A percentile compares a stretch with the other conserved stretches of the same genome.
phyloP scores from a whole-genome alignment of 768 basidiomycete genomes.

The Rhodotorula taiwanensis region DNA sequence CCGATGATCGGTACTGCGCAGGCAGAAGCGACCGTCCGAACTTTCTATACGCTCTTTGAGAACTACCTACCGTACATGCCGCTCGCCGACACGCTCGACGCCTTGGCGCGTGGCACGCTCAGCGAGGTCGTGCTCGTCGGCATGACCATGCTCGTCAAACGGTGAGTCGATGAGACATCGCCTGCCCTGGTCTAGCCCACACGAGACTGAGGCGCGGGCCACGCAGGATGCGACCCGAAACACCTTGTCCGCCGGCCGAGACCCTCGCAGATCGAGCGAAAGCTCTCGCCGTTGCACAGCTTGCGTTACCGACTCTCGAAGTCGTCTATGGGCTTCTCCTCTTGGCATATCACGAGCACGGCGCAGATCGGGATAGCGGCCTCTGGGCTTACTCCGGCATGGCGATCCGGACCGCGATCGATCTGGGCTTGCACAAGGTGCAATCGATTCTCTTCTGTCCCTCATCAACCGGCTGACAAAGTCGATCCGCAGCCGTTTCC shows the following conservation, averaged over 20 bases:
- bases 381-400: slow-evolving; percentile 38
- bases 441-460: no score
- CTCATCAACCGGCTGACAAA: no score
- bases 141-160: background rate
- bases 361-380: slow-evolving; percentile 38
- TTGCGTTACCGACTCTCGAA: slow-evolving; percentile 38
- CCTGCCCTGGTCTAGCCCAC: no score
- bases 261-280: slow-evolving; percentile 36
- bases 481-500: slow-evolving; percentile 35
- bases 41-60: slow-evolving; percentile 6
- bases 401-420: slow-evolving; percentile 39
- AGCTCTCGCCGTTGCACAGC: slow-evolving; percentile 36
- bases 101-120: background rate
- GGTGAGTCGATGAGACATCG: background rate
- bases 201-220: no score
- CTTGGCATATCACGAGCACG: slow-evolving; percentile 34
- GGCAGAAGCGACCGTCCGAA: background rate
- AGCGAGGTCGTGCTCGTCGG: slow-evolving; percentile 1
- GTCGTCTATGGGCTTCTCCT: slow-evolving; percentile 34
- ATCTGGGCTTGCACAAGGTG: slow-evolving; percentile 40
- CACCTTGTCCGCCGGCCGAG: slow-evolving; percentile 2
- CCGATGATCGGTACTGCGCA: background rate
- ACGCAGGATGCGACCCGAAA: background rate
- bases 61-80: slow-evolving; percentile 8
- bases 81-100: background rate